phyloP scores from a whole-genome alignment of 768 basidiomycete genomes.

The Suillus spraguei region DNA sequence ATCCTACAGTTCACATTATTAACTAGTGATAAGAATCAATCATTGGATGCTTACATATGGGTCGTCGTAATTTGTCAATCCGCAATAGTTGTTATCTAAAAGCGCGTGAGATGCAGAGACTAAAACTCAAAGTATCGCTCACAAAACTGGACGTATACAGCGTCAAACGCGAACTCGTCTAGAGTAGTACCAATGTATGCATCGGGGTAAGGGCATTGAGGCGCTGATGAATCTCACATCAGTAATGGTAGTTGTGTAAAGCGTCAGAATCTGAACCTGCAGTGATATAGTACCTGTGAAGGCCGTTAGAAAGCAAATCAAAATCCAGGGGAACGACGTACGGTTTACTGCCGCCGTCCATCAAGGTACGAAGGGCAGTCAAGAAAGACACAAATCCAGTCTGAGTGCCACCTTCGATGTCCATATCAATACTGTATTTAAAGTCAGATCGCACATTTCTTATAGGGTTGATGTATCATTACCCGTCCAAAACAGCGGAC shows the following conservation, averaged over 20 bases:
- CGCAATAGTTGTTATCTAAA: slow-evolving; percentile 52
- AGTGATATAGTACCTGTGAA: slow-evolving; percentile 44
- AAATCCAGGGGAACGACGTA: slow-evolving; percentile 18
- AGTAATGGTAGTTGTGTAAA: background rate
- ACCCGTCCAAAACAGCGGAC: slow-evolving; percentile 73
- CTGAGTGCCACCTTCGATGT: slow-evolving; percentile 47
- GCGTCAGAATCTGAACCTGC: slow-evolving; percentile 32
- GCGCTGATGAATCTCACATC: slow-evolving; percentile 25
- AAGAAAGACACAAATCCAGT: slow-evolving; percentile 33
- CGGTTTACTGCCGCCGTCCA: slow-evolving; percentile 30
- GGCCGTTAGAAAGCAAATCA: slow-evolving; percentile 8
- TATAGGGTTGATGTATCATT: slow-evolving; percentile 6
- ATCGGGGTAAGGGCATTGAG: slow-evolving; percentile 53
- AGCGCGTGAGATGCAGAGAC: background rate
- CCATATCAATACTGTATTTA: slow-evolving; percentile 40
- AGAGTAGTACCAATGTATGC: slow-evolving; percentile 45
- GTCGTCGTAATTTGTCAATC: slow-evolving; percentile 42
- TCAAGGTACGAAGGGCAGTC: slow-evolving; percentile 27
- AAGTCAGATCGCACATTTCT: background rate
- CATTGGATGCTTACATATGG: slow-evolving; percentile 32
- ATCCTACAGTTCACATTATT: slow-evolving; percentile 37
- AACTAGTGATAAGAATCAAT: background rate
- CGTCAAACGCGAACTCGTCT: slow-evolving; percentile 47
- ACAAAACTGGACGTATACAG: slow-evolving; percentile 55
- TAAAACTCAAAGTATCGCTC: slow-evolving; percentile 1